Evolutionary conservation across 208 protist genomes (phyloP), one percentile per base, ranked within the genome.

Genomic region (Kentomonas sorsogonicus): DNA sequence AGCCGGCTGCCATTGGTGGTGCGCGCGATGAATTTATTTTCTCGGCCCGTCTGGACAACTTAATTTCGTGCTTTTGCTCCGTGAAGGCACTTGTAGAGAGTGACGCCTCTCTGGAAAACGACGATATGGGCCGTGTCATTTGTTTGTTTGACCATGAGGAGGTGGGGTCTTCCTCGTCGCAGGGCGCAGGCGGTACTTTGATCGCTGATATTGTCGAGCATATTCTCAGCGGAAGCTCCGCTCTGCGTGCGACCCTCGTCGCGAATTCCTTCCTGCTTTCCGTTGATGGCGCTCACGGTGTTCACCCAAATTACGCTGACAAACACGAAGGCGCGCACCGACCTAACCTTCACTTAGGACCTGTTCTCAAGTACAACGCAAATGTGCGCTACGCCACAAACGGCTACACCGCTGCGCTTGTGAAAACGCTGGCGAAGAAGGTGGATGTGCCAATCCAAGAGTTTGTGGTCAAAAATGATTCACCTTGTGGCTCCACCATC

Each of bases 321-420:
- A 96, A 97, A 55, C 95, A 98, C 50, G 90, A 99, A 60, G 74
- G 69, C 40, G 75, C 93, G 7, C 94, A 98, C 60, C 75, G 79
- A 22, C 96, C 96, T 11, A 59, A 69, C 20, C 69, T 99, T 2
- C 84, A 98, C 69, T 59, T 63, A 29, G 97, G 97, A 7, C 79
- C 86, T 15, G 96, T 98, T 2, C 96, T 99, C 31, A 99, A 99
- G 71, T 95, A 93, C 64, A 99, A 98, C 65, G 73, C 82, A 26
- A 98, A 98, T 69, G 83, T 95, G 46, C 88, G 97, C 47, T 99
- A 99, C 69, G 95, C 97, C 0, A 98, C 97, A 15, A 97, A 80
- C 51, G 69, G 75, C 10, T 56, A 84, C 31, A 96, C 88, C 3
- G 79, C 73, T n/a, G 90, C 89, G 26, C 33, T 97, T 25, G 62